Evolutionary conservation across 768 basidiomycete species (phyloP).

Genomic region (Russula compacta): DNA sequence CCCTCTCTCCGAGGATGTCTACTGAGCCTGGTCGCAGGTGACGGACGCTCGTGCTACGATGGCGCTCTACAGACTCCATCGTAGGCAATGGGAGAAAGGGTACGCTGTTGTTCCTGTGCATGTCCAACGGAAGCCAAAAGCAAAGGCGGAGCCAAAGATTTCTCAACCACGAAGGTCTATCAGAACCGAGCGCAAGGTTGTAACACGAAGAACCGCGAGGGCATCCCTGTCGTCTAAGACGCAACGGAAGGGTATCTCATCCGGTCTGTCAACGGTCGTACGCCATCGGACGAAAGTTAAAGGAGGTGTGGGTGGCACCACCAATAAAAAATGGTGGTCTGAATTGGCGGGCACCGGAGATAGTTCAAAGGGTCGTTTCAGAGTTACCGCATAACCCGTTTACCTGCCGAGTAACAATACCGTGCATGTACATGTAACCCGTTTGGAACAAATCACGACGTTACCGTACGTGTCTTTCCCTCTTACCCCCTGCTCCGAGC

Average conservation of each 20-base stretch:
- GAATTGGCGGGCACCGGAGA: slow-evolving; percentile 1
- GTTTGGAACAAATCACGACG: not conserved
- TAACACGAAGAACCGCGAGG: not conserved
- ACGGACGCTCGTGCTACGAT: slow-evolving; percentile 92
- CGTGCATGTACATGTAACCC: not conserved
- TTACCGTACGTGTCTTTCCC: not conserved
- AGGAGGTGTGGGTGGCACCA: not conserved
- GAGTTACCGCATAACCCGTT: not conserved
- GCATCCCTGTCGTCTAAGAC: not conserved
- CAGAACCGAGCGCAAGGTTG: not conserved
- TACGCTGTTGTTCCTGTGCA: slow-evolving; percentile 9
- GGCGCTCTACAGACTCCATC: slow-evolving; percentile 81
- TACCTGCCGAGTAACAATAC: not conserved
- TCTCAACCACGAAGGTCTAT: not conserved
- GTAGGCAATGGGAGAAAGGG: slow-evolving; percentile 65
- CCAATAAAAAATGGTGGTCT: slow-evolving; percentile 10
- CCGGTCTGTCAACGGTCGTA: slow-evolving; percentile 16
- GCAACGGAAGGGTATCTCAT: slow-evolving; percentile 13
- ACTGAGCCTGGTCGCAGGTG: slow-evolving; percentile 40
- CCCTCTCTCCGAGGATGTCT: not conserved
- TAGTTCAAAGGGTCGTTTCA: slow-evolving; percentile 6
- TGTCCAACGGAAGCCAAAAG: not conserved
- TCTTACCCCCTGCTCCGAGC: not conserved
- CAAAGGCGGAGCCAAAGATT: not conserved
- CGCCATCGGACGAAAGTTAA: slow-evolving; percentile 1